phyloP scores from a whole-genome alignment of 768 basidiomycete species.

The Suillus plorans region DNA sequence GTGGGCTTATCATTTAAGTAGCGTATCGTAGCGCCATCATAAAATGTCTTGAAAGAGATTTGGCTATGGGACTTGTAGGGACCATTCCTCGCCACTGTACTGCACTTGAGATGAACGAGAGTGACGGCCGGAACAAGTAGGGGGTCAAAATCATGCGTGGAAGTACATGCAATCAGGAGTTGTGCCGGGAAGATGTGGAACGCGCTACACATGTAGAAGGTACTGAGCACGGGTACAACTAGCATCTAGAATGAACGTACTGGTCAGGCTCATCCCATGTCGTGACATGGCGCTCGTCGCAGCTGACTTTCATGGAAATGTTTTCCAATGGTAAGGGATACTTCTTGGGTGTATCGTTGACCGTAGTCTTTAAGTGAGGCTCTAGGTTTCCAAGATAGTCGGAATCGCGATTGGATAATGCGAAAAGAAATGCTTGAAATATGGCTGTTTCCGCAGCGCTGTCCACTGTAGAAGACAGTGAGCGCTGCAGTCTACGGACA shows the following conservation, averaged over 20 bases:
- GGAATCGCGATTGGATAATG: neutral
- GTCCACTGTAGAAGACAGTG: neutral
- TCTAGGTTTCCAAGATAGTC: neutral
- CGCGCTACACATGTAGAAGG: neutral
- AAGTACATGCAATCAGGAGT: constrained; percentile 22
- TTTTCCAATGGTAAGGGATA: constrained; percentile 9
- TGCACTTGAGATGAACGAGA: constrained; percentile 22
- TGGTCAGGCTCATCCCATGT: constrained; percentile 24
- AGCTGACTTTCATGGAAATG: constrained; percentile 15
- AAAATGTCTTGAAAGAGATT: neutral
- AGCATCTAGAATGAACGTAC: constrained; percentile 15
- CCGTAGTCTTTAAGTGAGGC: neutral
- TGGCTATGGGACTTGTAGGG: neutral
- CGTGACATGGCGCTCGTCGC: constrained; percentile 18
- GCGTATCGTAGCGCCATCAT: constrained; percentile 6
- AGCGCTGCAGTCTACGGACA: neutral
- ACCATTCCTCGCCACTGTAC: neutral
- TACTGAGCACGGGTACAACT: neutral
- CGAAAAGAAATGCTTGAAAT: neutral
- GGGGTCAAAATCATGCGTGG: constrained; percentile 10
- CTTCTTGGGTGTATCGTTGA: neutral
- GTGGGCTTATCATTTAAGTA: neutral
- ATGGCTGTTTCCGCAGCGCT: neutral
- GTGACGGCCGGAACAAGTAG: constrained; percentile 12
- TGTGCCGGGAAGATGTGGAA: constrained; percentile 22